phyloP scores from a whole-genome alignment of 768 basidiomycete species.

The Kwoniella mangroviensis region DNA sequence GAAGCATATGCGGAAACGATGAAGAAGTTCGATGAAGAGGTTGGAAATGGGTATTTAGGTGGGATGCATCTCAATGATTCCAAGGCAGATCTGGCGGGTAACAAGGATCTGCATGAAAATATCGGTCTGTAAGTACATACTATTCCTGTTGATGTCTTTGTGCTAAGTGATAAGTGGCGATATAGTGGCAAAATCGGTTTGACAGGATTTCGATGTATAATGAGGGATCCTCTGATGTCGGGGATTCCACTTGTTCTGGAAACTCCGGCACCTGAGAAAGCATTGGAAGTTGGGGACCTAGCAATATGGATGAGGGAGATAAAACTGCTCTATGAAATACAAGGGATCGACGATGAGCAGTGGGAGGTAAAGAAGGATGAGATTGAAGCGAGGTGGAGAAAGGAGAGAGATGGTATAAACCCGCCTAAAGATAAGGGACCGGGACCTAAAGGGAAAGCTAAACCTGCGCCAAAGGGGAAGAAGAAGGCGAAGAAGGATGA shows the following conservation, averaged over 20 bases:
- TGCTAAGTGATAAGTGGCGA: neutral
- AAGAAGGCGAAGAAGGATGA: conserved; percentile 29
- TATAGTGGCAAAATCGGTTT: conserved; percentile 72
- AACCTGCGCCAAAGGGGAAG: conserved; percentile 34
- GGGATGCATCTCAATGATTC: conserved; percentile 89
- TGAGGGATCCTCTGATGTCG: conserved; percentile 71
- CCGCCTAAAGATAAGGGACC: conserved; percentile 41
- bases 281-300: conserved; percentile 43
- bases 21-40: conserved; percentile 67
- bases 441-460: conserved; percentile 29
- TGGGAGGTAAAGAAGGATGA: conserved; percentile 41
- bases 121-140: conserved; percentile 70
- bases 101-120: conserved; percentile 81
- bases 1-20: conserved; percentile 76
- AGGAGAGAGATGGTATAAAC: conserved; percentile 45
- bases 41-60: conserved; percentile 74
- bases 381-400: conserved; percentile 46
- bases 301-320: conserved; percentile 79
- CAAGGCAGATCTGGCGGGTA: conserved; percentile 65
- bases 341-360: conserved; percentile 47
- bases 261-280: conserved; percentile 72
- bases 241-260: conserved; percentile 80
- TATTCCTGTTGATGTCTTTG: neutral
- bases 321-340: conserved; percentile 63
- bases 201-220: conserved; percentile 67